phyloP scores from a whole-genome alignment of 495 filamentous ascomycete species.

The Aspergillus nidulans region DNA sequence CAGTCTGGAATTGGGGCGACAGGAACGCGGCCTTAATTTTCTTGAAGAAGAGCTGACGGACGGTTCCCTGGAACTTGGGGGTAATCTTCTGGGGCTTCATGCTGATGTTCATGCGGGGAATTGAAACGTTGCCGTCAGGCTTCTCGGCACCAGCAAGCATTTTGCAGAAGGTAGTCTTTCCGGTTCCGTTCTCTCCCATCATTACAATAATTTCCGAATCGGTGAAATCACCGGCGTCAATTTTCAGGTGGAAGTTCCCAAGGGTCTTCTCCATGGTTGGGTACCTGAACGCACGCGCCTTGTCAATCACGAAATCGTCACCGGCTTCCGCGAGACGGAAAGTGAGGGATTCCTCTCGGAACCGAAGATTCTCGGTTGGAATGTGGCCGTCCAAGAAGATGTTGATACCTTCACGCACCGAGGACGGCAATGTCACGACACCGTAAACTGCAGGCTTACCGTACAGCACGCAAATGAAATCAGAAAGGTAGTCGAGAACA shows the following conservation, averaged over 20 bases:
- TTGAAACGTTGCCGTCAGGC: constrained; percentile 68
- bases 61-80: constrained; percentile 94
- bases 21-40: constrained; percentile 96
- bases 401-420: constrained; percentile 98
- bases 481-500: constrained; percentile 94
- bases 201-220: constrained; percentile 98
- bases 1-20: constrained; percentile 95
- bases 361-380: constrained; percentile 95
- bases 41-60: constrained; percentile 91
- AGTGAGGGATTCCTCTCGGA: constrained; percentile 93
- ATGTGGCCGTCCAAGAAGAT: constrained; percentile 98
- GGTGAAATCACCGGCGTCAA: constrained; percentile 84
- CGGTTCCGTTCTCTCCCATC: constrained; percentile 98
- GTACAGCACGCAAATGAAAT: constrained; percentile 96
- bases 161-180: constrained; percentile 96
- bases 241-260: constrained; percentile 76
- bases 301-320: constrained; percentile 86
- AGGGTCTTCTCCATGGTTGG: constrained; percentile 92
- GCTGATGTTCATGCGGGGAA: constrained; percentile 93
- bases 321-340: constrained; percentile 92
- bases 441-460: constrained; percentile 93
- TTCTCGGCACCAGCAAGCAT: constrained; percentile 90
- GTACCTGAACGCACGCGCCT: constrained; percentile 77
- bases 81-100: constrained; percentile 99
- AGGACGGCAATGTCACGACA: constrained; percentile 94